Evolutionary conservation across 345 rosid genomes (phyloP).

Genomic region (Punica granatum): DNA sequence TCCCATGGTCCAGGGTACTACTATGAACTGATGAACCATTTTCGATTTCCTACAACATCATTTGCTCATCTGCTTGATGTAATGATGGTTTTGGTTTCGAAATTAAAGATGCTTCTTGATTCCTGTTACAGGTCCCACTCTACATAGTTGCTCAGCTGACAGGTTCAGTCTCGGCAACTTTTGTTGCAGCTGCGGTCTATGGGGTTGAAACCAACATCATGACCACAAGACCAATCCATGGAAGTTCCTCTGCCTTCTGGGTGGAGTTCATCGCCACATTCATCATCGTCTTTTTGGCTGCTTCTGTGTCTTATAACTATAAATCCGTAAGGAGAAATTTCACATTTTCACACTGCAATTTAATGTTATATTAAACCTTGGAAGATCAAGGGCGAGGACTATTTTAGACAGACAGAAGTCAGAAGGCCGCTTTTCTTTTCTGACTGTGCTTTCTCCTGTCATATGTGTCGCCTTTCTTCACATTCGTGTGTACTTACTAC

Average conservation of each 20-base stretch:
- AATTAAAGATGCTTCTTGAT: too few species aligned
- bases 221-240: slow-evolving; percentile 47
- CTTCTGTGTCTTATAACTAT: slow-evolving; percentile 46
- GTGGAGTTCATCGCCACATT: slow-evolving; percentile 69
- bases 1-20: slow-evolving; percentile 69
- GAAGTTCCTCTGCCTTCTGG: slow-evolving; percentile 67
- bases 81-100: background rate
- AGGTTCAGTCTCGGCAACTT: slow-evolving; percentile 62
- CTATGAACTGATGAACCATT: background rate
- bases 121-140: slow-evolving; percentile 71
- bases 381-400: too few species aligned
- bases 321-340: slow-evolving; percentile 35
- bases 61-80: background rate
- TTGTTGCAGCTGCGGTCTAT: slow-evolving; percentile 38
- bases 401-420: too few species aligned
- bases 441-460: background rate
- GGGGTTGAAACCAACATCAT: slow-evolving; percentile 48
- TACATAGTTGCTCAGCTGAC: slow-evolving; percentile 59
- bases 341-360: background rate
- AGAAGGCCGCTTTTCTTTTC: too few species aligned
- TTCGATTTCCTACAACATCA: background rate
- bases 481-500: too few species aligned
- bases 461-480: background rate
- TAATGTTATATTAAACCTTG: too few species aligned
- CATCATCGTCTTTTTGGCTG: slow-evolving; percentile 54